phyloP scores from a whole-genome alignment of 192 early-diverging fungal genomes.

The Coemansia sp. region DNA sequence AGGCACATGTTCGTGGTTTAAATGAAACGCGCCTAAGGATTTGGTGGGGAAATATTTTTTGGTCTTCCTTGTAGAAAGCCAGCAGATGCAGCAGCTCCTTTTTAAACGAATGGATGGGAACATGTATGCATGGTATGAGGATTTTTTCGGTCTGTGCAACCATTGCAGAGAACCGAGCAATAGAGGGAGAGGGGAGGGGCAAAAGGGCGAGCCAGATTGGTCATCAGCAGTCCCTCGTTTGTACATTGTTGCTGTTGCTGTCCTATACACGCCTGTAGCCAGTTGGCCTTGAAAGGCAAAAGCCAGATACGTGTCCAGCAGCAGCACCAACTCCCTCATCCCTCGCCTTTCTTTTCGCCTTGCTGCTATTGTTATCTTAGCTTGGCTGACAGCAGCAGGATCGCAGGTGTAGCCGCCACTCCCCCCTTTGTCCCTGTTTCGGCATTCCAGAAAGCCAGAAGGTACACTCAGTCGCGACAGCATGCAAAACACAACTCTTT shows the following conservation, averaged over 20 bases:
- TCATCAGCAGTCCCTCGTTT: conserved; percentile 7
- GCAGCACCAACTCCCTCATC: neutral
- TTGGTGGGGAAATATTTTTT: neutral
- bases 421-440: neutral
- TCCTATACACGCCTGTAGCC: neutral
- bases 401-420: neutral
- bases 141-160: neutral
- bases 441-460: neutral
- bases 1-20: neutral
- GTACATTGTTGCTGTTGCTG: neutral
- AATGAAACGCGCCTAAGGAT: conserved; percentile 6
- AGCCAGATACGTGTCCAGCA: neutral
- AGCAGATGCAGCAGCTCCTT: neutral
- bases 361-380: too few species aligned
- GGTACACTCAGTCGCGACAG: neutral
- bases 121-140: neutral
- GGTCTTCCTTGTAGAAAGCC: conserved; percentile 1
- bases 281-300: neutral
- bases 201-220: conserved; percentile 6
- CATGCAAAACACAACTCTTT: neutral
- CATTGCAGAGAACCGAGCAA: conserved; percentile 1
- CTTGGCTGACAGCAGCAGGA: neutral
- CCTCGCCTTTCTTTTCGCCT: neutral
- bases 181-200: neutral
- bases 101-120: conserved; percentile 5